Evolutionary conservation across 306 rosid genomes (phyloP), one percentile per base, ranked within the genome.

Genomic region (Vigna trinervia): DNA sequence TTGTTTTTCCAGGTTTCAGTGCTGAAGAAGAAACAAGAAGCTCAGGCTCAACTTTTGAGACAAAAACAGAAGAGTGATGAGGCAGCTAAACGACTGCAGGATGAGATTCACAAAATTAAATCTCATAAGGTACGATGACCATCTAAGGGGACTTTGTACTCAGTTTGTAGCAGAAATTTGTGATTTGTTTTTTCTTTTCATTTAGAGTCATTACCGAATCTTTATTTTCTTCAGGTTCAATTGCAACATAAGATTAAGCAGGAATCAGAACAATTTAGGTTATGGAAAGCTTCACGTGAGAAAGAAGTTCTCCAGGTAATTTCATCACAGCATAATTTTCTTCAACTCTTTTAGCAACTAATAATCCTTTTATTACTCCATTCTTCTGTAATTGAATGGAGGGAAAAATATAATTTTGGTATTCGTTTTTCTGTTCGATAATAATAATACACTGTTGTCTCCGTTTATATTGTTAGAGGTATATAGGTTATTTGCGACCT

Each of bases 271-370:
- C 99, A 96, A 57, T 96, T 92, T 85, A 90, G 99, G 78, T 77
- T 71, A 83, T 96, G 99, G 99, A 96, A 96, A 83, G 94, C 97
- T 68, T 91, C 88, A 19, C 88, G 99, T 1, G 98, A 92, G 75
- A 96, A 96, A 83, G 99, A 96, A 91, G 97, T 96, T 73, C 97
- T 92, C 45, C 99, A 96, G 98, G 99, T 96, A 90, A 76, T 54
- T 46, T 19, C 50, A 59, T 38, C 53, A 2, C 11, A 17, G 41
- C 58, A 17, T 26, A 78, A n/a, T 53, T 59, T 72, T 50, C 43
- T 26, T 2, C 0, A 6, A 52, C 17, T 51, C 68, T 30, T 30
- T 50, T 22, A 22, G 2, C 22, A 20, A 69, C 41, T 52, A n/a
- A 15, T 34, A 54, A 39, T 28, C 41, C 1, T 73, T 14, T 10